Percentiles rank a stretch among this genome's conserved stretches.
Conservation (phyloP, 345 rosid genomes). For the Brassica carinata region DNA sequence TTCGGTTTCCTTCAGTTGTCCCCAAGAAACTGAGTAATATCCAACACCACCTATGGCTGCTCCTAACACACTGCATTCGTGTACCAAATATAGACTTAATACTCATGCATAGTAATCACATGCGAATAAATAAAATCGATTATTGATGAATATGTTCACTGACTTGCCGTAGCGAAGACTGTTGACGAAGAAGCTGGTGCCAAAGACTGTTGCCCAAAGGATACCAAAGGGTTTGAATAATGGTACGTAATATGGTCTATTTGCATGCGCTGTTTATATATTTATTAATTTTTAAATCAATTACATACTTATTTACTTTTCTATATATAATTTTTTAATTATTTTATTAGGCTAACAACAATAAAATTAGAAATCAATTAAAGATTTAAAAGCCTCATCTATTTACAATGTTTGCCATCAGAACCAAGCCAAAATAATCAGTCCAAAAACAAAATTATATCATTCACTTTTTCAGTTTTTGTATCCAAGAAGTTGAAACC, state of each 20-base stretch:
- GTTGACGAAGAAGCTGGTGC: conserved; percentile 65
- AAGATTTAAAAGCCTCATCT: no score
- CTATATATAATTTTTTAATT: no score
- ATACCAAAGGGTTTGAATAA: conserved; percentile 82
- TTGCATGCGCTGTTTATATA: no score
- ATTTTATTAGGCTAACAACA: no score
- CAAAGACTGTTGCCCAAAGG: conserved; percentile 62
- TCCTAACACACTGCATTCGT: conserved; percentile 62
- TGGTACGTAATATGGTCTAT: conserved; percentile 59
- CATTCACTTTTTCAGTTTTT: no score
- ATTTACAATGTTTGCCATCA: no score
- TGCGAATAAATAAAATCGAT: neutral
- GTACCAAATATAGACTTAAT: neutral
- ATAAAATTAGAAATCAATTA: no score
- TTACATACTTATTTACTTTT: no score
- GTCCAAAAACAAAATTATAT: no score
- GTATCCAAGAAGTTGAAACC: no score
- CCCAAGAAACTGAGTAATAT: conserved; percentile 62
- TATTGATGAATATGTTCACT: neutral
- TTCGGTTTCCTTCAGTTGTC: conserved; percentile 40
- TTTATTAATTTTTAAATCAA: no score
- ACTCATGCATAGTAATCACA: conserved; percentile 3
- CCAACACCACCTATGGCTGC: conserved; percentile 64
- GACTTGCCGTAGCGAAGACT: conserved; percentile 85
- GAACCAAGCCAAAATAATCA: no score